Conservation (phyloP, 2,329 filamentous ascomycete species). For the Penicillium janthinellum region DNA sequence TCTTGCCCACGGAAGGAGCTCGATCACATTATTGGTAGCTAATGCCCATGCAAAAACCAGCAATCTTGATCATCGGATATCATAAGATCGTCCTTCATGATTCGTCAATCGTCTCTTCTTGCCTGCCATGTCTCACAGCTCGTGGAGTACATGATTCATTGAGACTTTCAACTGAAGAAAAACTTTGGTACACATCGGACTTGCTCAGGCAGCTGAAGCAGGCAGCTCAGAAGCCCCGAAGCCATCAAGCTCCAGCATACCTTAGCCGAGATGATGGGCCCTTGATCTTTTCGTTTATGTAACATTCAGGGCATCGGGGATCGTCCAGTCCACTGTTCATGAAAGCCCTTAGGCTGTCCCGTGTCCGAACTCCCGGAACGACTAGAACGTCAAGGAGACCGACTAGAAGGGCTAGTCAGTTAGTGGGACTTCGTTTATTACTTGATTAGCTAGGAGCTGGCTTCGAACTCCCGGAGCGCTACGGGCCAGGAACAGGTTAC, state of each 20-base stretch:
- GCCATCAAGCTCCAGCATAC: neutral
- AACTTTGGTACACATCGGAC: neutral
- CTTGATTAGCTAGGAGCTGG: neutral
- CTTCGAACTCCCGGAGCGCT: neutral
- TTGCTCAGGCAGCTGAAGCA: neutral
- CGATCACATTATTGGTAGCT: neutral
- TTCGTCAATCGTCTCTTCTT: neutral
- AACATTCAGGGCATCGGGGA: neutral
- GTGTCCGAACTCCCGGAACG: conserved; percentile 19
- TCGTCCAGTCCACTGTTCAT: conserved; percentile 1
- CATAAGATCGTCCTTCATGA: neutral
- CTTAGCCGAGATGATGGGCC: neutral
- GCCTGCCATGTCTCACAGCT: neutral
- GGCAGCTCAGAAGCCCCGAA: neutral
- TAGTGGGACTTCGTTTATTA: neutral
- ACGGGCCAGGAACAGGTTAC: neutral
- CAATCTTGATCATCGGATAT: neutral
- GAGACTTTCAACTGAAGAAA: neutral
- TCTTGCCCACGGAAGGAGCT: conserved; percentile 16
- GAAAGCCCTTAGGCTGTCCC: conserved; percentile 9
- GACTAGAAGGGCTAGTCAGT: conserved; percentile 1
- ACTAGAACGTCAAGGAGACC: neutral
- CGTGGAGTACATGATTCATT: neutral
- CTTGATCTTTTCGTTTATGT: neutral
- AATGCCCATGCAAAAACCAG: neutral